Evolutionary conservation across 495 filamentous ascomycete genomes (phyloP).

Genomic region (Emericellopsis terricola): DNA sequence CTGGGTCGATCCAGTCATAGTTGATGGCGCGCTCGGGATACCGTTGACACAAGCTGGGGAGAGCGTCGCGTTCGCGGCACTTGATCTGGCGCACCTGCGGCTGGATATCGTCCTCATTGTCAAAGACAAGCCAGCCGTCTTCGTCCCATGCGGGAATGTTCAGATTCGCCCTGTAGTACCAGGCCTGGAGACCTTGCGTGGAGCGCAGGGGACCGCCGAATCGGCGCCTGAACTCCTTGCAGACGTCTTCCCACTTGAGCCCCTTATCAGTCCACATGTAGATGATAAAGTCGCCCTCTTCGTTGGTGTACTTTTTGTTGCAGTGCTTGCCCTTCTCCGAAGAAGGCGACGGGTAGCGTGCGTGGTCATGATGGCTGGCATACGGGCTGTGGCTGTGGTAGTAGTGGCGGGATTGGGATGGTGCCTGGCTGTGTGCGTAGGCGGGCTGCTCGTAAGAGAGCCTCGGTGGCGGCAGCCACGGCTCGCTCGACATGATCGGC

Average conservation of each 20-base stretch:
- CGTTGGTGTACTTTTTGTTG: slow-evolving; percentile 15
- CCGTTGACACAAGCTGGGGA: slow-evolving; percentile 10
- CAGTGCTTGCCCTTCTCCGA: slow-evolving; percentile 6
- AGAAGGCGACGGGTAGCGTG: not conserved
- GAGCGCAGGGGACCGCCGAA: slow-evolving; percentile 2
- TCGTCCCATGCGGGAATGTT: slow-evolving; percentile 4
- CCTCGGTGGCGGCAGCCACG: not conserved
- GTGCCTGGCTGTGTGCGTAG: slow-evolving; percentile 1
- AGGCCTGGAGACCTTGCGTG: slow-evolving; percentile 5
- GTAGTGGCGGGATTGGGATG: too few species aligned
- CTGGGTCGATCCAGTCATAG: slow-evolving; percentile 18
- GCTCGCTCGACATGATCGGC: too few species aligned
- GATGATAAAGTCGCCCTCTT: slow-evolving; percentile 16
- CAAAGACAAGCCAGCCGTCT: slow-evolving; percentile 4
- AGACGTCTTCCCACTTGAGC: slow-evolving; percentile 3
- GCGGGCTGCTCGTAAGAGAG: not conserved
- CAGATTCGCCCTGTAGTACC: slow-evolving; percentile 5
- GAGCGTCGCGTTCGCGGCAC: slow-evolving; percentile 3
- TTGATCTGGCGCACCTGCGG: slow-evolving; percentile 3
- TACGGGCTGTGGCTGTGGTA: too few species aligned
- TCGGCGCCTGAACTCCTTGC: not conserved
- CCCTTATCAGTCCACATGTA: slow-evolving; percentile 6
- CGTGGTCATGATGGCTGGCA: too few species aligned
- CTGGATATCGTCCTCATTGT: slow-evolving; percentile 2
- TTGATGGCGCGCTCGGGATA: slow-evolving; percentile 22